Evolutionary conservation across 2,329 filamentous ascomycete species (phyloP).

Genomic region (Ophiosphaerella narmari): DNA sequence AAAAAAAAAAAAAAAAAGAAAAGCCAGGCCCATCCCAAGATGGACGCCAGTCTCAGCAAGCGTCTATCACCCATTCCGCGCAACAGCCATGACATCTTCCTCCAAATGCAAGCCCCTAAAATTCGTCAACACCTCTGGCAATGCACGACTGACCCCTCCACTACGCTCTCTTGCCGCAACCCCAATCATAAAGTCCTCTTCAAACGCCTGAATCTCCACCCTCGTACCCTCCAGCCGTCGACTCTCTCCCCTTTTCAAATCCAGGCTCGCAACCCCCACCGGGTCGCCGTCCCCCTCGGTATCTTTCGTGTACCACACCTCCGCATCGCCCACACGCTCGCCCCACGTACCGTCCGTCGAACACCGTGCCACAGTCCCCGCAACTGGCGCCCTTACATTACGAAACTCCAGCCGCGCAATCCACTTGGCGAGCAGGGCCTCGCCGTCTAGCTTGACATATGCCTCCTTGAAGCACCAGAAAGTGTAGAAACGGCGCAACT

Average conservation of each 20-base stretch:
- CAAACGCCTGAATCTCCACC: slow-evolving; percentile 63
- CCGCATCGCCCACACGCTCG: slow-evolving; percentile 53
- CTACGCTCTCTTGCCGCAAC: slow-evolving; percentile 52
- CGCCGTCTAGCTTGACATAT: slow-evolving; percentile 82
- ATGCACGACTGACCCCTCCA: slow-evolving; percentile 45
- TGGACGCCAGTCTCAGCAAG: too few relatives aligned
- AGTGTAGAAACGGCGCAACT: slow-evolving; percentile 73
- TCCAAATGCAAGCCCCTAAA: slow-evolving; percentile 55
- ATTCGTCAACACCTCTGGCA: slow-evolving; percentile 46
- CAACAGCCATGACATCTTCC: slow-evolving; percentile 44
- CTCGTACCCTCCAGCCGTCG: slow-evolving; percentile 55
- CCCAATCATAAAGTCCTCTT: slow-evolving; percentile 63
- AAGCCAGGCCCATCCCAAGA: too few relatives aligned
- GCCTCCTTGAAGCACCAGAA: slow-evolving; percentile 81
- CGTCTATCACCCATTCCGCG: slow-evolving; percentile 10
- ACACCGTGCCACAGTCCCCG: slow-evolving; percentile 50
- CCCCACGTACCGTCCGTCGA: slow-evolving; percentile 53
- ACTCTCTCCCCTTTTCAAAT: slow-evolving; percentile 8
- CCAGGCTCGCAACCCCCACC: background rate
- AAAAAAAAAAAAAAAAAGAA: too few relatives aligned
- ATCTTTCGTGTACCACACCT: slow-evolving; percentile 53
- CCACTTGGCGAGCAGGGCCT: slow-evolving; percentile 76
- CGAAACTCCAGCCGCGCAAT: slow-evolving; percentile 71
- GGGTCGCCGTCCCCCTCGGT: slow-evolving; percentile 6
- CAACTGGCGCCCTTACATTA: slow-evolving; percentile 58